These are phyloP conservation scores for Botrytis porri DNA, from an alignment of 2,329 filamentous ascomycete genomes.

Conservation along the genomic window DNA sequence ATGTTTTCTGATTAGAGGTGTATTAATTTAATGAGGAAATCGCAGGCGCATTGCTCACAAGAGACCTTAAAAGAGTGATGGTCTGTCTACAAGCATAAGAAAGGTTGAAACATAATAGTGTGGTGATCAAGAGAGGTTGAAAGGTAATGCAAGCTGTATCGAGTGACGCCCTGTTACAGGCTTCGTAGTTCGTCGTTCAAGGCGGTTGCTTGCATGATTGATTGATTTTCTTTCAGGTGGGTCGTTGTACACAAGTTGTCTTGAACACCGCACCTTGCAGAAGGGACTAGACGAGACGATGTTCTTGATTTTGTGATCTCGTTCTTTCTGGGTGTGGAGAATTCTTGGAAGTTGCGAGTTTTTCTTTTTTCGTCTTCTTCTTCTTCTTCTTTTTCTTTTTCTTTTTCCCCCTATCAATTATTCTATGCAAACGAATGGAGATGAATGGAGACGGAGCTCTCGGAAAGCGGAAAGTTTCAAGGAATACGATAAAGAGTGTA, in stretches of 20 bases:
- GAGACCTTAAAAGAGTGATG: conserved; percentile 20
- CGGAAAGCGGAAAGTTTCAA: conserved; percentile 5
- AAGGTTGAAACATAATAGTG: conserved; percentile 9
- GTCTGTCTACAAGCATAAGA: conserved; percentile 12
- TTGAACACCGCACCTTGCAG: conserved; percentile 17
- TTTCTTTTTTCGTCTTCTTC: background rate
- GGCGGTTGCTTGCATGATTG: conserved; percentile 20
- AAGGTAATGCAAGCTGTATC: conserved; percentile 18
- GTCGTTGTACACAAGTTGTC: conserved; percentile 16
- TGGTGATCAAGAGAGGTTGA: conserved; percentile 4
- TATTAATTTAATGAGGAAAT: conserved; percentile 10
- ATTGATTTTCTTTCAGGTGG: conserved; percentile 16
- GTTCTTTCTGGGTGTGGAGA: conserved; percentile 7
- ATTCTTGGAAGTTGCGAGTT: background rate
- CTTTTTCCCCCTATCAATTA: background rate
- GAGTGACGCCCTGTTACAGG: conserved; percentile 18
- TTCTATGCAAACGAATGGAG: too few species aligned
- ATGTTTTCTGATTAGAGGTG: background rate
- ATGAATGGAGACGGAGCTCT: background rate
- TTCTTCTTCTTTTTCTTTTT: background rate
- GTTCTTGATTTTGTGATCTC: background rate
- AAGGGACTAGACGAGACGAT: background rate
- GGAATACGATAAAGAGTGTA: conserved; percentile 17
- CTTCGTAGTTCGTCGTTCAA: conserved; percentile 15
- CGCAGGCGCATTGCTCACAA: conserved; percentile 27